These are phyloP conservation scores for Alnus glutinosa DNA, from an alignment of 306 rosid species.

Conservation along the genomic window DNA sequence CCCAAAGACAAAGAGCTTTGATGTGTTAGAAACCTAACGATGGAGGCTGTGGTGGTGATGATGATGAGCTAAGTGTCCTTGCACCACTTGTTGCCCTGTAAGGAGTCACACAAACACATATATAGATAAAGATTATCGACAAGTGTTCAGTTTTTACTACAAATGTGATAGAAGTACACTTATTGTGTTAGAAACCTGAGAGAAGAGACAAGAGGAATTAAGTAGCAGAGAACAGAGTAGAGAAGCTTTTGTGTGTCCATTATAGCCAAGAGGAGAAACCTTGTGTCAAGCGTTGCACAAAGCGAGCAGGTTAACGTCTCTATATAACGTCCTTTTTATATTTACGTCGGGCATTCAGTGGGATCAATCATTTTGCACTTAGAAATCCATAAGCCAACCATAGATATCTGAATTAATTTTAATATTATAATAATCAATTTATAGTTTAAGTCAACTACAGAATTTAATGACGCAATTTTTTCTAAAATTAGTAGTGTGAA, in stretches of 20 bases:
- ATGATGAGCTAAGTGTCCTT: conserved; percentile 6
- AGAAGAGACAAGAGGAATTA: conserved; percentile 1
- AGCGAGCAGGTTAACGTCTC: background rate
- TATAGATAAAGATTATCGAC: background rate
- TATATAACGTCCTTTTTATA: too few species aligned
- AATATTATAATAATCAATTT: too few species aligned
- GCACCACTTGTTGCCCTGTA: conserved; percentile 15
- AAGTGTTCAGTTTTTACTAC: background rate
- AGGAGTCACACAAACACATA: background rate
- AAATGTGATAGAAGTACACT: background rate
- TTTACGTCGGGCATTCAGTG: too few species aligned
- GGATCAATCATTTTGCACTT: too few species aligned
- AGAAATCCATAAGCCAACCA: too few species aligned
- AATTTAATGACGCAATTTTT: too few species aligned
- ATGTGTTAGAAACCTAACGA: background rate
- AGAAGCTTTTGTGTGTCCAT: conserved; percentile 22
- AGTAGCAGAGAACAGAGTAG: background rate
- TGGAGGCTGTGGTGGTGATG: conserved; percentile 3
- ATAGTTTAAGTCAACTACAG: too few species aligned
- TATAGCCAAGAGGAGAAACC: too few species aligned
- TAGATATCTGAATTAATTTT: too few species aligned
- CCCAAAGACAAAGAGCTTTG: conserved; percentile 54
- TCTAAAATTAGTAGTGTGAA: too few species aligned
- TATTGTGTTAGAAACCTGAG: background rate
- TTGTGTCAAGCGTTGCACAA: background rate